These are phyloP conservation scores for Mycena pura DNA, from an alignment of 768 basidiomycete species.

Conservation along the genomic window DNA sequence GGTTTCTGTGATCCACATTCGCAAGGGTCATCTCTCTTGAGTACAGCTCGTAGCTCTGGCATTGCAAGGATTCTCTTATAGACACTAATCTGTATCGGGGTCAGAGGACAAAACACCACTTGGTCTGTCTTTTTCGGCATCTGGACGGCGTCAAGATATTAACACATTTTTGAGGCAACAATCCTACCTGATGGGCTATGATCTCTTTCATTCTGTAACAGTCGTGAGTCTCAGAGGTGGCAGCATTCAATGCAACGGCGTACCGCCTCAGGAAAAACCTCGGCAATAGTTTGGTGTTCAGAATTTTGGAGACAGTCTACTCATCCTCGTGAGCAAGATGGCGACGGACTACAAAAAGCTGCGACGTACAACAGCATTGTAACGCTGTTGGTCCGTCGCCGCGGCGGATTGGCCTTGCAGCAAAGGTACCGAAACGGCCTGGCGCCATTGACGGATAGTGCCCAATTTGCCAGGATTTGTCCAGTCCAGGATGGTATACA, in stretches of 20 bases:
- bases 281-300: conserved; percentile 77
- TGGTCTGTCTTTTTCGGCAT: conserved; percentile 89
- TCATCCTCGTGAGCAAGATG: background rate
- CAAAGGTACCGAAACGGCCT: conserved; percentile 72
- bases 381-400: conserved; percentile 67
- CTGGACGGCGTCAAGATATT: conserved; percentile 41
- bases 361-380: conserved; percentile 54
- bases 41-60: conserved; percentile 71
- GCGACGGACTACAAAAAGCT: background rate
- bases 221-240: conserved; percentile 18
- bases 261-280: conserved; percentile 84
- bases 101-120: conserved; percentile 93
- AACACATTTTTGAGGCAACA: background rate
- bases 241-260: conserved; percentile 1
- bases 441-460: conserved; percentile 76
- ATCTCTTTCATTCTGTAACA: conserved; percentile 72
- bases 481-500: conserved; percentile 94
- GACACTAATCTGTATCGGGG: conserved; percentile 67
- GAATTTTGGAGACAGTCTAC: conserved; percentile 62
- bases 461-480: conserved; percentile 85
- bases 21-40: conserved; percentile 75
- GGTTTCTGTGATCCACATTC: conserved; percentile 66
- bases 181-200: conserved; percentile 66
- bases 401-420: conserved; percentile 69
- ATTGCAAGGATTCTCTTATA: conserved; percentile 77